Base-by-base conservation (phyloP, 2,329 filamentous ascomycete genomes). In the Fusarium sp. region DNA sequence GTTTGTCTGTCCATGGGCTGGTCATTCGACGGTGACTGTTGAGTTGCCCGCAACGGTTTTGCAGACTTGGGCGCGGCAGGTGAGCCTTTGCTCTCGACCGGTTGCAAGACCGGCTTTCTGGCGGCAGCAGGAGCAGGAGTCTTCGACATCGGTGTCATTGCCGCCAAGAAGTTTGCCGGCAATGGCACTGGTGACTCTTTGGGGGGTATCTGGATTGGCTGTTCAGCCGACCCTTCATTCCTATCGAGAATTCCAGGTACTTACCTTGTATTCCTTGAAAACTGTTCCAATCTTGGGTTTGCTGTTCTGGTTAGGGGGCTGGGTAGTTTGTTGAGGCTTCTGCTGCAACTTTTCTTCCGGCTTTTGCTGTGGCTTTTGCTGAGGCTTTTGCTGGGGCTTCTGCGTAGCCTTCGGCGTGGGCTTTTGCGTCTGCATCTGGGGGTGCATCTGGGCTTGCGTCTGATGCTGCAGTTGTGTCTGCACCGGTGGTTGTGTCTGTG, bases 151-250 rank as follows among this genome's bases (percentile, higher is more conserved):
- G 80, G 79, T 53, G 74, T 78, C 75, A 83, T 82, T 12, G 82
- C 81, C n/a, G 82, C 81, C 50, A 83, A 70, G 55, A 83, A 83
- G 58, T 83, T 82, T 8, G 83, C 80, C 3, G 83, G 83, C 13
- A 85, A 70, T 14, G 83, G 83, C 8, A 85, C 83, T 5, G 83
- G 83, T 2, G 83, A 84, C 60, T 84, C 77, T 70, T 83, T 84
- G 17, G 78, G 71, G 26, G 81, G 81, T 67, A 78, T 72, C 78
- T 79, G 70, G 45, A 72, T 72, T 60, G 69, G 70, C 70, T 74
- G 70, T 67, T 80, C 79, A 75, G 76, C 76, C 70, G 74, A 75
- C 54, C 74, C 73, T 63, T 58, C 59, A 71, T 60, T 73, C 44
- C 58, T 73, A 64, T 65, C 73, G 49, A 52, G 72, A 69, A 40